Conservation (phyloP, 2,329 filamentous ascomycete species). For the Colletotrichum sp. region DNA sequence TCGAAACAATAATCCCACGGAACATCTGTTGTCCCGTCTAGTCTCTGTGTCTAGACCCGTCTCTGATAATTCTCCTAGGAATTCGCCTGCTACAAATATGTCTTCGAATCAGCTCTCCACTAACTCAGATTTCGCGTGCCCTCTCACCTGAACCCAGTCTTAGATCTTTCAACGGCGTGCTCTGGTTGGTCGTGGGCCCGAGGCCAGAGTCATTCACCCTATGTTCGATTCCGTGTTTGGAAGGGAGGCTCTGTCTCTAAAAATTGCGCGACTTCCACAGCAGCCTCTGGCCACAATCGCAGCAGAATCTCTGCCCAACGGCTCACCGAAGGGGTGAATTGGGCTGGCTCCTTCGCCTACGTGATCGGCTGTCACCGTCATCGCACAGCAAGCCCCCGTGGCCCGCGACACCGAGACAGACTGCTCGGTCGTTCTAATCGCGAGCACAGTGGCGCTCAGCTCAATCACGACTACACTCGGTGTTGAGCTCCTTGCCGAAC, state of each 20-base stretch:
- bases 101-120: neutral
- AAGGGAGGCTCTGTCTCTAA: conserved; percentile 20
- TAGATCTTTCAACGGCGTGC: conserved; percentile 22
- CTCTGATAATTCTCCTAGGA: neutral
- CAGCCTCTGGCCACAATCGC: conserved; percentile 5
- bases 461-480: conserved; percentile 28
- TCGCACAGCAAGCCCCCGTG: conserved; percentile 34
- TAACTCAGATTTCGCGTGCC: neutral
- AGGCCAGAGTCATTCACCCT: conserved; percentile 32
- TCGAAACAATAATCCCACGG: neutral
- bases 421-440: conserved; percentile 31
- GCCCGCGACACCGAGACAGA: conserved; percentile 37
- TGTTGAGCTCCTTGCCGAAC: neutral
- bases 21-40: neutral
- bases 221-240: conserved; percentile 24
- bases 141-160: neutral
- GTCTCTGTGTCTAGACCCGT: neutral
- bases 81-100: neutral
- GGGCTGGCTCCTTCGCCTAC: neutral
- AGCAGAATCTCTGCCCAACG: conserved; percentile 26
- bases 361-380: conserved; percentile 34
- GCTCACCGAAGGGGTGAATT: conserved; percentile 31
- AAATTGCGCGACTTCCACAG: conserved; percentile 21
- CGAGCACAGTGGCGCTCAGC: conserved; percentile 27
- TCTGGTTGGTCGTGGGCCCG: conserved; percentile 28